phyloP scores from a whole-genome alignment of 306 rosid genomes.

The Alnus glutinosa region DNA sequence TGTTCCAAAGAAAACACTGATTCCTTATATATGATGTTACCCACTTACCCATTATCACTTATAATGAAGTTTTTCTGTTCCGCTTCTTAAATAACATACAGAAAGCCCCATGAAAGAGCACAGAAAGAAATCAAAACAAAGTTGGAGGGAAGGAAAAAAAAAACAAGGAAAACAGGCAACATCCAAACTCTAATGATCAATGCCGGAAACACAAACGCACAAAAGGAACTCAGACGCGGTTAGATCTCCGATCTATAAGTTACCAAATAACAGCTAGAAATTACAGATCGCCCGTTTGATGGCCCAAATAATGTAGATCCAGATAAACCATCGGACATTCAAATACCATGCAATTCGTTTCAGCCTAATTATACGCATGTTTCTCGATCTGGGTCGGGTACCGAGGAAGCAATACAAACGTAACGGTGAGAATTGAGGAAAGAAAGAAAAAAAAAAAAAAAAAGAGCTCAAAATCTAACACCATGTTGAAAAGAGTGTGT shows the following conservation, averaged over 20 bases:
- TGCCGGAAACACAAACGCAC: not conserved
- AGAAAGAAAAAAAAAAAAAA: not conserved
- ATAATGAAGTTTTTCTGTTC: no score
- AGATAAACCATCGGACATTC: slow-evolving; percentile 17
- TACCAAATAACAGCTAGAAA: slow-evolving; percentile 5
- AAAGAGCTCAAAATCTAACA: slow-evolving; percentile 1
- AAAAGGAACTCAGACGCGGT: not conserved
- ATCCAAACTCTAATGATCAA: not conserved
- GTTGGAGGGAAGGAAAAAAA: not conserved
- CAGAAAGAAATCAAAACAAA: no score
- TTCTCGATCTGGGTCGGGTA: slow-evolving; percentile 30
- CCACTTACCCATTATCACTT: no score
- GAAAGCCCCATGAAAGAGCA: no score
- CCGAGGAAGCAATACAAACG: not conserved
- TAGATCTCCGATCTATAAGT: slow-evolving; percentile 10
- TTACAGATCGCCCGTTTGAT: not conserved
- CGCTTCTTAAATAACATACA: no score
- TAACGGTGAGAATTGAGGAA: not conserved
- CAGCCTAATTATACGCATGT: not conserved
- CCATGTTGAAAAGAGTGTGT: not conserved
- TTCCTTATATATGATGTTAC: no score
- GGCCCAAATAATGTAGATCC: slow-evolving; percentile 35
- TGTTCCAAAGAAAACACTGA: no score
- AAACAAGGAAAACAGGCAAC: not conserved
- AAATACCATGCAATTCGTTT: slow-evolving; percentile 2